Percentiles rank a stretch among this genome's conserved stretches.
Conservation (phyloP, 1,284 basidiomycete species). For the Puccinia hordei region DNA sequence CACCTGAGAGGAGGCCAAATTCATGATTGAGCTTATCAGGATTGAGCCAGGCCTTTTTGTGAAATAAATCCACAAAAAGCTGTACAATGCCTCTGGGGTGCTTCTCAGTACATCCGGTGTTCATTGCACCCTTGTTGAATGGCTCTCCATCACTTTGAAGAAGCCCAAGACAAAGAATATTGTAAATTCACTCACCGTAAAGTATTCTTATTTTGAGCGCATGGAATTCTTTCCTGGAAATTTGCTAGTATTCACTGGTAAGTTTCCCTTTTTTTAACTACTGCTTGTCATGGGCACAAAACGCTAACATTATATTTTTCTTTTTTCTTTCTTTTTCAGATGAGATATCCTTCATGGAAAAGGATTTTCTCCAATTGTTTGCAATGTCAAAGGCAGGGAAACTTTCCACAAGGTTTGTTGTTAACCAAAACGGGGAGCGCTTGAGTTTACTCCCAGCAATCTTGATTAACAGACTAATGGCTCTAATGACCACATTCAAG, state of each 20-base stretch:
- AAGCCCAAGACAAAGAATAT: background rate
- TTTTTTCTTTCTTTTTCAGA: slow-evolving; percentile 4
- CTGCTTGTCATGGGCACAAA: too few species aligned
- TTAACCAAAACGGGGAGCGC: too few species aligned
- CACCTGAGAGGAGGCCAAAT: background rate
- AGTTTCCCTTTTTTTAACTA: background rate
- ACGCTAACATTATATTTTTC: background rate
- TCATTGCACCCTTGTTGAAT: too few species aligned
- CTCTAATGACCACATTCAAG: too few species aligned
- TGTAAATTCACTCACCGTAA: background rate
- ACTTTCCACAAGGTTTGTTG: too few species aligned
- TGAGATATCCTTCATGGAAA: background rate
- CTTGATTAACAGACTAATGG: too few species aligned
- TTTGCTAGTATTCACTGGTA: slow-evolving; percentile 22
- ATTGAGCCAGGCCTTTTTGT: background rate
- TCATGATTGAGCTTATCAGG: background rate
- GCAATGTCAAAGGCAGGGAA: background rate
- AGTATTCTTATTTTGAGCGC: background rate
- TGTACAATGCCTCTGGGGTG: slow-evolving; percentile 1
- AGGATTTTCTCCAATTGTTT: slow-evolving; percentile 1
- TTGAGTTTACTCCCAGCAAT: too few species aligned
- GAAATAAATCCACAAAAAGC: background rate
- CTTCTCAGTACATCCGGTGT: too few species aligned
- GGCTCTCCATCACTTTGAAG: too few species aligned
- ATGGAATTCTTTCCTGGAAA: too few species aligned